Percentiles rank a stretch among this genome's conserved stretches.
phyloP scores from a whole-genome alignment of 2,329 filamentous ascomycete species.

The Trichoderma pleuroti region DNA sequence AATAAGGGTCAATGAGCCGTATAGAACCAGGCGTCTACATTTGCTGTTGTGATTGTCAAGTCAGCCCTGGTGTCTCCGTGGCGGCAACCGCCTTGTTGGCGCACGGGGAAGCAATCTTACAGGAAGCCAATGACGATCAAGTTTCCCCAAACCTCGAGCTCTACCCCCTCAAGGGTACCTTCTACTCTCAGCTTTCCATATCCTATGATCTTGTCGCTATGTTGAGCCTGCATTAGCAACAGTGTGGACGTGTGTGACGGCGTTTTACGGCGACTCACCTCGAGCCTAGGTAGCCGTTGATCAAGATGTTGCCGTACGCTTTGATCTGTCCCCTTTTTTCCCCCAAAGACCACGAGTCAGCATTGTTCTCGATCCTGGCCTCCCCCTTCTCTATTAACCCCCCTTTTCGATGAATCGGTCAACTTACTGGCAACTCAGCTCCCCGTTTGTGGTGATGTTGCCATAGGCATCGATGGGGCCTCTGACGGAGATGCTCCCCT shows the following conservation, averaged over 20 bases:
- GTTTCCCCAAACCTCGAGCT: constrained; percentile 47
- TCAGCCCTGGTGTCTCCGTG: not conserved
- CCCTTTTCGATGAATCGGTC: constrained; percentile 31
- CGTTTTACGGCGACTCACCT: constrained; percentile 31
- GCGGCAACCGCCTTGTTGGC: not conserved
- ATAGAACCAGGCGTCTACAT: constrained; percentile 43
- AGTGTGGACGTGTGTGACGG: not conserved
- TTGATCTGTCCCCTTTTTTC: constrained; percentile 42
- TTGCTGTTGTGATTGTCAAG: constrained; percentile 27
- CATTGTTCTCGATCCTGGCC: constrained; percentile 21
- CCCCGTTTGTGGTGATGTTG: constrained; percentile 41
- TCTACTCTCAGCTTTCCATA: constrained; percentile 45
- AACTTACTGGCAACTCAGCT: constrained; percentile 42
- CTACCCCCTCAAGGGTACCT: constrained; percentile 41
- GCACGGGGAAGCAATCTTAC: constrained; percentile 29
- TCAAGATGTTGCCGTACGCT: constrained; percentile 44
- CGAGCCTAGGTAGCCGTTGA: constrained; percentile 39
- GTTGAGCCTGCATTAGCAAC: not conserved
- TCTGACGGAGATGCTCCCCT: constrained; percentile 43
- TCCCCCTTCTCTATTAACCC: constrained; percentile 15
- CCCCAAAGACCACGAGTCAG: not conserved
- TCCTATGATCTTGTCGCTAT: constrained; percentile 44
- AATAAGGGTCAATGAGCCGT: constrained; percentile 46
- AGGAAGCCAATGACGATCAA: constrained; percentile 44
- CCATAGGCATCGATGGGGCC: constrained; percentile 48